Percentiles rank a stretch among this genome's conserved stretches.
Evolutionary conservation across 768 basidiomycete genomes (phyloP).

Genomic region (Lactarius pseudohatsudake): DNA sequence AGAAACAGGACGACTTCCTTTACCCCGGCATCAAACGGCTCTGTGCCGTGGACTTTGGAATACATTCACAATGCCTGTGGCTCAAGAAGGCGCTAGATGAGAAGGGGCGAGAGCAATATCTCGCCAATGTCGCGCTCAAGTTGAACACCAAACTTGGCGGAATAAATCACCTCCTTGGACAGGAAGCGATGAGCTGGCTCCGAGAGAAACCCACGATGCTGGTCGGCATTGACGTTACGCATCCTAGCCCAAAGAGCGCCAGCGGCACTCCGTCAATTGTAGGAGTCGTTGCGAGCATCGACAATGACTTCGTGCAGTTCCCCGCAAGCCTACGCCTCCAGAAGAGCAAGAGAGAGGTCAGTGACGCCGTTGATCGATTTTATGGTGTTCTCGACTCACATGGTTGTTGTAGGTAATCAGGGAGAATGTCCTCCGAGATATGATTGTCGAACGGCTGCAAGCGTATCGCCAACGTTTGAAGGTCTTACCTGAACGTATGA

Average conservation of each 20-base stretch:
- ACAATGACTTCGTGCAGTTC: constrained; percentile 69
- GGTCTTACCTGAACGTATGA: constrained; percentile 61
- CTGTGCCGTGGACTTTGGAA: constrained; percentile 68
- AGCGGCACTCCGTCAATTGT: constrained; percentile 80
- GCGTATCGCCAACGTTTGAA: constrained; percentile 50
- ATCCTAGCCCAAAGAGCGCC: constrained; percentile 65
- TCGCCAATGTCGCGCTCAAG: constrained; percentile 80
- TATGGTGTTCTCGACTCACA: neutral
- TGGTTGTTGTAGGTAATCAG: constrained; percentile 61
- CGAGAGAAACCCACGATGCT: constrained; percentile 71
- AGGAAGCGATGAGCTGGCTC: constrained; percentile 51
- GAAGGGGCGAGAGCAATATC: constrained; percentile 70
- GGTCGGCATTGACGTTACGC: constrained; percentile 83
- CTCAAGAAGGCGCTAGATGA: constrained; percentile 58
- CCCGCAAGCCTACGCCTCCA: constrained; percentile 75
- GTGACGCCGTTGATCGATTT: neutral
- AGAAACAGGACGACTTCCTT: constrained; percentile 66
- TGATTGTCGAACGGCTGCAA: constrained; percentile 70
- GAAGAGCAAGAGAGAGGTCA: constrained; percentile 47
- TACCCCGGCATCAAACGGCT: constrained; percentile 82
- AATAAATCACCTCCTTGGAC: constrained; percentile 67
- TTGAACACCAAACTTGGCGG: constrained; percentile 84
- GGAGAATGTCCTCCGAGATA: constrained; percentile 47
- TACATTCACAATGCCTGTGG: constrained; percentile 76
- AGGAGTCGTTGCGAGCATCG: constrained; percentile 77